Conservation (phyloP, 106 monocot species). For the Dioscorea zingiberensis region DNA sequence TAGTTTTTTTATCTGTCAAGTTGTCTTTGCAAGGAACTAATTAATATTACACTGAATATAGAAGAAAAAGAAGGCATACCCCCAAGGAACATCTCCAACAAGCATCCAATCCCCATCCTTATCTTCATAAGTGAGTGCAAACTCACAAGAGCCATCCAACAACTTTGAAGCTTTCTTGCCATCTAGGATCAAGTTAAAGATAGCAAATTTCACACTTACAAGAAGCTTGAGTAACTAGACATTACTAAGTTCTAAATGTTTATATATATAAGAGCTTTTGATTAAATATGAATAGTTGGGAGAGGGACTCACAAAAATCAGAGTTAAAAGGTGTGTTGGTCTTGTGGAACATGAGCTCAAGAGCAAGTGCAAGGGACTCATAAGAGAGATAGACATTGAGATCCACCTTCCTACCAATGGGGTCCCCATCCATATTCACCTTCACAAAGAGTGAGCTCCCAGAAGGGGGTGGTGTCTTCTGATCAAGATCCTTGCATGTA, state of each 20-base stretch:
- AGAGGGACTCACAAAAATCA: constrained; percentile 32
- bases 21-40: too few relatives aligned
- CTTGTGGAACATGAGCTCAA: constrained; percentile 73
- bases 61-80: constrained; percentile 33
- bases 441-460: constrained; percentile 50
- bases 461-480: background rate
- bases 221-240: background rate
- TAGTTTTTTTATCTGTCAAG: too few relatives aligned
- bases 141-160: constrained; percentile 74
- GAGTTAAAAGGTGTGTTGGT: constrained; percentile 11
- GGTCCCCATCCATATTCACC: constrained; percentile 92
- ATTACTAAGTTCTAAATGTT: background rate
- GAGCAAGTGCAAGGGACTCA: constrained; percentile 44
- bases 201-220: background rate
- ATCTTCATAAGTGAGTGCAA: constrained; percentile 84
- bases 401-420: constrained; percentile 89
- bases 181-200: constrained; percentile 19
- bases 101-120: constrained; percentile 98
- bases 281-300: too few relatives aligned
- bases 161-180: constrained; percentile 37
- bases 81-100: constrained; percentile 96
- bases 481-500: background rate
- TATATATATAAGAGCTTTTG: background rate
- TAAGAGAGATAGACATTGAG: constrained; percentile 60
- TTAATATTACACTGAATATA: background rate